These are phyloP conservation scores for Steccherinum ochraceum DNA, from an alignment of 768 basidiomycete species.

Conservation along the genomic window DNA sequence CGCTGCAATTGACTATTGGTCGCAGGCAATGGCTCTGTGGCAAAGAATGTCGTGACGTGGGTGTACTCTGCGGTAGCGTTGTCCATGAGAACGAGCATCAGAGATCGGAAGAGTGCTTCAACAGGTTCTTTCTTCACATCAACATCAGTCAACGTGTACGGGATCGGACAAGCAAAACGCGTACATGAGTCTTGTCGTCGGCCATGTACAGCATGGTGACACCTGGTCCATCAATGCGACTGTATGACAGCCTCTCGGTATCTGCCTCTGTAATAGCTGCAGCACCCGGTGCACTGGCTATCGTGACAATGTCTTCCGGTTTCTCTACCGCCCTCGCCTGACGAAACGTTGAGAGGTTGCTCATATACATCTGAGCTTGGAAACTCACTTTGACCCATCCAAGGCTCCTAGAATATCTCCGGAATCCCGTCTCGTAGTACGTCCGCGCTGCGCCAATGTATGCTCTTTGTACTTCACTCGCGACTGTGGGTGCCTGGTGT, in stretches of 20 bases:
- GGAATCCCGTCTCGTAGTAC: constrained; percentile 94
- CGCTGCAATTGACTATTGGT: constrained; percentile 7
- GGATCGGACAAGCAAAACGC: constrained; percentile 17
- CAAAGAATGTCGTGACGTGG: constrained; percentile 83
- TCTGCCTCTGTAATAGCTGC: constrained; percentile 35
- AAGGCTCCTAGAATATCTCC: constrained; percentile 81
- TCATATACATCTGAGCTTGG: background rate
- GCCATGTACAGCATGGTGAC: constrained; percentile 83
- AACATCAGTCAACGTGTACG: background rate
- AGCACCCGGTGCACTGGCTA: constrained; percentile 20
- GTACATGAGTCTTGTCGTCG: constrained; percentile 81
- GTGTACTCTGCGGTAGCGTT: constrained; percentile 91
- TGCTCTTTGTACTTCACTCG: constrained; percentile 81
- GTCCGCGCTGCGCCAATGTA: constrained; percentile 79
- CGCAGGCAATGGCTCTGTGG: constrained; percentile 20
- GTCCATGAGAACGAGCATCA: constrained; percentile 88
- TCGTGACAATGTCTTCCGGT: constrained; percentile 52
- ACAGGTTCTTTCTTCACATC: constrained; percentile 68
- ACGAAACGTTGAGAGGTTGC: background rate
- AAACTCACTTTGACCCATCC: constrained; percentile 59
- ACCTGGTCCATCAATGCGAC: constrained; percentile 73
- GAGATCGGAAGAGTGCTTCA: constrained; percentile 81
- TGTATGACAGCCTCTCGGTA: constrained; percentile 54
- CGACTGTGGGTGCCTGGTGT: constrained; percentile 74
- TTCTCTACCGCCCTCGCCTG: constrained; percentile 69